Conservation (phyloP, 2,329 filamentous ascomycete genomes). For the Dothiorella sarmentorum region DNA sequence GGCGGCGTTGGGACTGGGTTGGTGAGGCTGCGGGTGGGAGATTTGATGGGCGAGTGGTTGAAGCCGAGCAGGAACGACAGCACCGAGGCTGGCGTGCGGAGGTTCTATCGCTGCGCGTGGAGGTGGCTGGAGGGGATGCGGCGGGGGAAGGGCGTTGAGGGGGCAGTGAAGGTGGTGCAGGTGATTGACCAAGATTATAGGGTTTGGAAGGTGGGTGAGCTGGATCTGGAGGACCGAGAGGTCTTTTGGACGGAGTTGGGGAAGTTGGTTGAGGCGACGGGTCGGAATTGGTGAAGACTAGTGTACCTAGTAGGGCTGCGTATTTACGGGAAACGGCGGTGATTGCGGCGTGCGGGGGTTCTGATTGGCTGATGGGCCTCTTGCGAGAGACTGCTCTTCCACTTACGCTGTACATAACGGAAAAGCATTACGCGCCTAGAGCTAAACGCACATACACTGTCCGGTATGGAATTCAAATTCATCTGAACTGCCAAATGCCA, state of each 20-base stretch:
- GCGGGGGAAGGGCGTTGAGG: conserved; percentile 22
- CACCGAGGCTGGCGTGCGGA: conserved; percentile 21
- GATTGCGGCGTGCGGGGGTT: too few species aligned
- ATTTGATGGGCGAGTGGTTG: background rate
- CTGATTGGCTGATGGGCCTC: too few species aligned
- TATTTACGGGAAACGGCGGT: too few species aligned
- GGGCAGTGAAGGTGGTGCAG: background rate
- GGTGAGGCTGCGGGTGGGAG: conserved; percentile 22
- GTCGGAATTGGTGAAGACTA: too few species aligned
- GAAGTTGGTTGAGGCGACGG: conserved; percentile 23
- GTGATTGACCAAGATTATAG: background rate
- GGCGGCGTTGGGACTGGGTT: conserved; percentile 34
- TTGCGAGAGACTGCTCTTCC: too few species aligned
- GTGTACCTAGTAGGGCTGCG: too few species aligned
- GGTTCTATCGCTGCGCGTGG: conserved; percentile 36
- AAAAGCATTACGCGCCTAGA: too few species aligned
- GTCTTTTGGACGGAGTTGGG: conserved; percentile 24
- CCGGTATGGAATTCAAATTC: too few species aligned
- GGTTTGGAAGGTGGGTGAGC: background rate
- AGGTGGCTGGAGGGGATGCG: conserved; percentile 36
- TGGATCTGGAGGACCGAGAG: conserved; percentile 9
- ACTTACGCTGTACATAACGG: too few species aligned
- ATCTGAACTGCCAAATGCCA: too few species aligned
- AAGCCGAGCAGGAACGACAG: too few species aligned
- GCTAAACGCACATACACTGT: too few species aligned